phyloP scores from a whole-genome alignment of 2,329 filamentous ascomycete genomes.

The Fusarium praegraminearum region DNA sequence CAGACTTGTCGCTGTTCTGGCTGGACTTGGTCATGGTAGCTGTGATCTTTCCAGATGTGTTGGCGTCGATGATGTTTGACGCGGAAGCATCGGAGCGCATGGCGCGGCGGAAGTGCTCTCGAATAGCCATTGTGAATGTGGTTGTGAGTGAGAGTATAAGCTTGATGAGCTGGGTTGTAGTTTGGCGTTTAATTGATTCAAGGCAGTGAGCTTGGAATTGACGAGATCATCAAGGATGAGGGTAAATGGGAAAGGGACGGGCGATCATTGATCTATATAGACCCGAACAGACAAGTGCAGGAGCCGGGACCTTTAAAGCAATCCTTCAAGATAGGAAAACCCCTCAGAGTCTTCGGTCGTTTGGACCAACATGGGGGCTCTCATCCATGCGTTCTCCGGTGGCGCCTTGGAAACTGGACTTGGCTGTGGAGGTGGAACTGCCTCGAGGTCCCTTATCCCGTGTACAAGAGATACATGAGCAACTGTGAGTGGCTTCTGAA shows the following conservation, averaged over 20 bases:
- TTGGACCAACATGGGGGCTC: slow-evolving; percentile 40
- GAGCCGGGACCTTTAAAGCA: slow-evolving; percentile 39
- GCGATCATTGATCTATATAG: slow-evolving; percentile 29
- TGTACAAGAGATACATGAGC: slow-evolving; percentile 35
- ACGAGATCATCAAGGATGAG: slow-evolving; percentile 18
- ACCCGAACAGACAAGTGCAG: slow-evolving; percentile 29
- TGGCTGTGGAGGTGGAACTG: slow-evolving; percentile 41
- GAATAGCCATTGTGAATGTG: slow-evolving; percentile 55
- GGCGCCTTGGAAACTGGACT: slow-evolving; percentile 42
- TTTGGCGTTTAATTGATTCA: slow-evolving; percentile 10
- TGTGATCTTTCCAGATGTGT: slow-evolving; percentile 47
- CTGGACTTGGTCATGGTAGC: slow-evolving; percentile 49
- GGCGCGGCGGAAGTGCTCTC: slow-evolving; percentile 57
- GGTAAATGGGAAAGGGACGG: slow-evolving; percentile 12
- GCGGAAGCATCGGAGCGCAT: slow-evolving; percentile 53
- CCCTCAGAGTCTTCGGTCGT: slow-evolving; percentile 45
- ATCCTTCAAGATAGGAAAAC: slow-evolving; percentile 45
- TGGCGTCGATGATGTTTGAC: slow-evolving; percentile 51
- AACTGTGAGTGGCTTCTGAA: slow-evolving; percentile 9
- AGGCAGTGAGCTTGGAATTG: slow-evolving; percentile 19
- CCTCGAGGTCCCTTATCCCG: slow-evolving; percentile 20
- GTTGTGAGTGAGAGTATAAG: slow-evolving; percentile 2
- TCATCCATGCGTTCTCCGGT: slow-evolving; percentile 38
- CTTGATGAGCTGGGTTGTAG: slow-evolving; percentile 9
- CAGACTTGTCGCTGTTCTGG: slow-evolving; percentile 45